phyloP scores from a whole-genome alignment of 805 yeast genomes.

The Saccharomycopsis schoenii region DNA sequence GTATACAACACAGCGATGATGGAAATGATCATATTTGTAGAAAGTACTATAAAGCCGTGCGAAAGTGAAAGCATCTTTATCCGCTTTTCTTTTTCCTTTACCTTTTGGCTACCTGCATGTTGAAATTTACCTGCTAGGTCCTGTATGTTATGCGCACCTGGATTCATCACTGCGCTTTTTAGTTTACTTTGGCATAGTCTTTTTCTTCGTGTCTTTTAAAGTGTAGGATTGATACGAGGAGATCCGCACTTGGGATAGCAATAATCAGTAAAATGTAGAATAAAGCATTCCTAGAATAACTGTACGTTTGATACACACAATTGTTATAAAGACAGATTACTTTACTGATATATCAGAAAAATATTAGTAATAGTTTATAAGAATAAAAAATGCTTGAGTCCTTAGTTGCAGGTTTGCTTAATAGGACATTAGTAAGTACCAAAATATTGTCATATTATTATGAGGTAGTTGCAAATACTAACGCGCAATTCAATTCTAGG shows the following conservation, averaged over 20 bases:
- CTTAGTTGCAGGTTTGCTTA: slow-evolving; percentile 51
- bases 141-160: background rate
- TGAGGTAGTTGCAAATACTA: slow-evolving; percentile 1
- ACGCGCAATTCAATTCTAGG: slow-evolving; percentile 23
- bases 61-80: background rate
- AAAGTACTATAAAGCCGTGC: background rate
- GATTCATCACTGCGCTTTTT: background rate
- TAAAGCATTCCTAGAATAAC: no score
- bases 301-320: background rate
- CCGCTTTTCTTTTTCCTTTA: background rate
- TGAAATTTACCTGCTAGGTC: background rate
- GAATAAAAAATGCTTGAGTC: slow-evolving; percentile 46
- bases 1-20: no score
- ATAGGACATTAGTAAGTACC: slow-evolving; percentile 37
- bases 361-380: background rate
- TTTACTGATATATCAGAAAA: background rate
- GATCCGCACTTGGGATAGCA: no score
- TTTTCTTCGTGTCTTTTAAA: background rate
- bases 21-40: no score
- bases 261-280: no score
- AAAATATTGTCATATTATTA: no score
- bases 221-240: no score
- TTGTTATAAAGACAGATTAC: no score
- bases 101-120: background rate
- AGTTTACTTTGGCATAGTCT: background rate